phyloP scores from a whole-genome alignment of 805 yeast species.

The Candida silvicultrix region DNA sequence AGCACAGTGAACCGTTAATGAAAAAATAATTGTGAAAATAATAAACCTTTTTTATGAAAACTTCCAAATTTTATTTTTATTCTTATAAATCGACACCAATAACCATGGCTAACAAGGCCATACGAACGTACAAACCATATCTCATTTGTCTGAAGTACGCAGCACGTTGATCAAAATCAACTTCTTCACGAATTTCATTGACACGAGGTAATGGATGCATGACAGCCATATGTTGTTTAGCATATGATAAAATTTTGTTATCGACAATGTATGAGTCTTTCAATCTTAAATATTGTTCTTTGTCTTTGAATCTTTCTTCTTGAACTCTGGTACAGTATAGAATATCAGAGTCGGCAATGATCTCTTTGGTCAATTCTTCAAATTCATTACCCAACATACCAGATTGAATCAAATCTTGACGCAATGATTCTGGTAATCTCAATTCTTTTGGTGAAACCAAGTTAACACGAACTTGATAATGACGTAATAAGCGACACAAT shows the following conservation, averaged over 20 bases:
- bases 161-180: slow-evolving; percentile 98
- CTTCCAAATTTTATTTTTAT: slow-evolving; percentile 24
- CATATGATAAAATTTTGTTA: slow-evolving; percentile 82
- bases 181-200: slow-evolving; percentile 94
- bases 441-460: slow-evolving; percentile 88
- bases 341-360: slow-evolving; percentile 87
- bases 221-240: slow-evolving; percentile 97
- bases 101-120: slow-evolving; percentile 98
- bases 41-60: slow-evolving; percentile 45
- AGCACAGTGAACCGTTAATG: background rate
- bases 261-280: slow-evolving; percentile 91
- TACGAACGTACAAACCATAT: slow-evolving; percentile 95
- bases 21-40: background rate
- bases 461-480: slow-evolving; percentile 89
- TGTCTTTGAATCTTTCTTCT: slow-evolving; percentile 85
- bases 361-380: slow-evolving; percentile 72
- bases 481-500: slow-evolving; percentile 79
- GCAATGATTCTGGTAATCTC: slow-evolving; percentile 70
- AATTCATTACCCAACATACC: slow-evolving; percentile 73
- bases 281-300: slow-evolving; percentile 74
- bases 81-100: slow-evolving; percentile 79
- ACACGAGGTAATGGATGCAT: slow-evolving; percentile 99
- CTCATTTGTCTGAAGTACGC: slow-evolving; percentile 99
- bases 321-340: slow-evolving; percentile 97
- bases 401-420: slow-evolving; percentile 54